These are phyloP conservation scores for Aspergillus pseudonomiae DNA, from an alignment of 2,329 filamentous ascomycete genomes.

Conservation along the genomic window DNA sequence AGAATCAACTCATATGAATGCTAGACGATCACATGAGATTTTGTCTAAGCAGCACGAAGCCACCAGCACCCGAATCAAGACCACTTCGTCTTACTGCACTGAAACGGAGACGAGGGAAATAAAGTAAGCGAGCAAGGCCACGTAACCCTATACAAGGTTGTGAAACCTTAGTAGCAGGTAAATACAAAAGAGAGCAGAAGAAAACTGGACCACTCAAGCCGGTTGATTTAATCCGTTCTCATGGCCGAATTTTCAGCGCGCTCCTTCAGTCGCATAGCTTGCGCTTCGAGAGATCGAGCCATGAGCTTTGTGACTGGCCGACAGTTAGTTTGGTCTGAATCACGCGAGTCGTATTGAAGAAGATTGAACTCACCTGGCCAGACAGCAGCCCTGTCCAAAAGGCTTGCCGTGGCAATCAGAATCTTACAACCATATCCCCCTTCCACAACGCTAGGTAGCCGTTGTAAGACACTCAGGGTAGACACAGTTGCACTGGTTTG, in stretches of 20 bases:
- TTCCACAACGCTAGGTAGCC: constrained; percentile 61
- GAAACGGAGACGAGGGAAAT: not conserved
- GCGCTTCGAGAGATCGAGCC: constrained; percentile 66
- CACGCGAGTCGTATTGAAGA: not conserved
- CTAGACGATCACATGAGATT: constrained; percentile 7
- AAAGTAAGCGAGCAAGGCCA: constrained; percentile 10
- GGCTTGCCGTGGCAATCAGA: constrained; percentile 78
- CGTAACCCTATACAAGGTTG: constrained; percentile 5
- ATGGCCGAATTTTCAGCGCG: constrained; percentile 51
- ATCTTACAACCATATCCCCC: constrained; percentile 84
- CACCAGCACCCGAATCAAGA: not conserved
- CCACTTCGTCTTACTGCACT: not conserved
- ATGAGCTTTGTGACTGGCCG: constrained; percentile 67
- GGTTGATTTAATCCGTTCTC: constrained; percentile 29
- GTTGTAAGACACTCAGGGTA: constrained; percentile 53
- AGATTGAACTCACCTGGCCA: constrained; percentile 74
- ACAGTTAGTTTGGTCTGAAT: constrained; percentile 26
- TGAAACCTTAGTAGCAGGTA: constrained; percentile 3
- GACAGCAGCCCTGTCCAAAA: constrained; percentile 84
- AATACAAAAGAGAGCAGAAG: not conserved
- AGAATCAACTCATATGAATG: constrained; percentile 5
- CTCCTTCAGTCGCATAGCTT: constrained; percentile 65
- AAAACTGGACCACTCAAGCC: not conserved
- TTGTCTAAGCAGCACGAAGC: constrained; percentile 6
- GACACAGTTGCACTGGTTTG: constrained; percentile 58